phyloP scores from a whole-genome alignment of 495 filamentous ascomycete genomes.

The Aspergillus asperescens region DNA sequence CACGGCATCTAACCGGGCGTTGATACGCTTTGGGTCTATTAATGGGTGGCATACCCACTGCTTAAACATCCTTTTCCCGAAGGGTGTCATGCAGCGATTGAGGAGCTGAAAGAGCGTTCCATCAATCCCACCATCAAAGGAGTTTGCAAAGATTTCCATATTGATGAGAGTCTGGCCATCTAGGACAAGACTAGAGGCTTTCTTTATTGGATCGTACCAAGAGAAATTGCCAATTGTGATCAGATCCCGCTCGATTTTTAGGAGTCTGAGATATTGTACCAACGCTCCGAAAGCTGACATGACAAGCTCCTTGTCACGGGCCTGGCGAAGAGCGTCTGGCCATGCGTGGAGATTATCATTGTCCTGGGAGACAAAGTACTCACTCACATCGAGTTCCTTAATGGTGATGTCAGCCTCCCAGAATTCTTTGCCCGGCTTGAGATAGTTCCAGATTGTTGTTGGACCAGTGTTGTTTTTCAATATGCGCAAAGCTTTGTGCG shows the following conservation, averaged over 20 bases:
- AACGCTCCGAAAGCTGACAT: constrained; percentile 94
- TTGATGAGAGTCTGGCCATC: constrained; percentile 98
- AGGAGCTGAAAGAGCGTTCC: constrained; percentile 88
- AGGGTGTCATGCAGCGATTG: constrained; percentile 93
- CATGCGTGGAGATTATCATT: constrained; percentile 63
- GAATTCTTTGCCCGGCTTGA: constrained; percentile 87
- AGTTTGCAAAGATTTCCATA: constrained; percentile 94
- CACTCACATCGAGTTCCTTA: constrained; percentile 73
- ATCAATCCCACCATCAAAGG: constrained; percentile 73
- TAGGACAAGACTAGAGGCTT: constrained; percentile 85
- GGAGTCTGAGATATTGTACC: constrained; percentile 74
- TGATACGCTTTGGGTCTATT: constrained; percentile 78
- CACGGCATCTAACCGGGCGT: constrained; percentile 92
- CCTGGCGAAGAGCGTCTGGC: constrained; percentile 70
- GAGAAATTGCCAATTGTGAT: constrained; percentile 87
- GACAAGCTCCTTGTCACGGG: constrained; percentile 70
- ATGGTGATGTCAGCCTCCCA: constrained; percentile 79
- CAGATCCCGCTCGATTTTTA: constrained; percentile 85
- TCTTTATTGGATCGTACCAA: constrained; percentile 90
- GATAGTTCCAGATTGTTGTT: constrained; percentile 90
- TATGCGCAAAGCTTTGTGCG: constrained; percentile 81
- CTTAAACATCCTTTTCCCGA: constrained; percentile 92
- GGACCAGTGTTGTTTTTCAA: constrained; percentile 92
- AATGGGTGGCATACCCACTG: constrained; percentile 98
- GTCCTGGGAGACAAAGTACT: constrained; percentile 68